Evolutionary conservation across 441 rosid species (phyloP), one percentile per base, ranked within the genome.

Genomic region (Pelargonium citronellum): DNA sequence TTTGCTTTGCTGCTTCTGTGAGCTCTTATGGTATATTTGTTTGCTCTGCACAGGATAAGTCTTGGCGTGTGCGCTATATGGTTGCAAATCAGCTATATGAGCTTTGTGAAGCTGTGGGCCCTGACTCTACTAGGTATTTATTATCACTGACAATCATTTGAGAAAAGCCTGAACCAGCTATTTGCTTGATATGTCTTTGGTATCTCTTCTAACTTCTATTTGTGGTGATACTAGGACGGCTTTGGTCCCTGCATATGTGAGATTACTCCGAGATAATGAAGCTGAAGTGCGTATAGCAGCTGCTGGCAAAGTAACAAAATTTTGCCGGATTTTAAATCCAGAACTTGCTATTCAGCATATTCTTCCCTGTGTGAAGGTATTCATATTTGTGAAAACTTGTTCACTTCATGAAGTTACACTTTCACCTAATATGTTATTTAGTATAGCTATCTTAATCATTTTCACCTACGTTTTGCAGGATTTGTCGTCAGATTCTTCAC

Each of bases 261-360:
- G 89, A 70, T 78, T 94, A 67, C 97, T 94, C 64, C 92, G 94
- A 68, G 99, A 94, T 77, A 90, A 89, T 75, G 99, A 94, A 80
- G 99, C 99, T 80, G 99, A 94, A 87, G 97, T 94, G 34, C 91
- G 97, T 60, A 94, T 91, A 81, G 99, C 97, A n/a, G 96, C 99
- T 76, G 97, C 96, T 55, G 96, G 96, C 30, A 91, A 90, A 87
- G 95, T 90, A 19, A 90, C 99, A 9, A 87, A 89, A 71, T 90
- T 94, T 73, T 89, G 95, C 82, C 82, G 86, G 79, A 91, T 90
- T 75, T 80, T 94, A 78, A 87, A 73, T 77, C 96, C 99, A 46
- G 96, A 94, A 77, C 87, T 91, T 68, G 88, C 96, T 58, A 82
- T 86, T 76, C 96, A 83, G 76, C 86, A 85, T 60, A 87, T 94